Percentiles rank a stretch among this genome's conserved stretches.
These are phyloP conservation scores for Carpinus fangiana DNA, from an alignment of 306 rosid species.

Conservation along the genomic window DNA sequence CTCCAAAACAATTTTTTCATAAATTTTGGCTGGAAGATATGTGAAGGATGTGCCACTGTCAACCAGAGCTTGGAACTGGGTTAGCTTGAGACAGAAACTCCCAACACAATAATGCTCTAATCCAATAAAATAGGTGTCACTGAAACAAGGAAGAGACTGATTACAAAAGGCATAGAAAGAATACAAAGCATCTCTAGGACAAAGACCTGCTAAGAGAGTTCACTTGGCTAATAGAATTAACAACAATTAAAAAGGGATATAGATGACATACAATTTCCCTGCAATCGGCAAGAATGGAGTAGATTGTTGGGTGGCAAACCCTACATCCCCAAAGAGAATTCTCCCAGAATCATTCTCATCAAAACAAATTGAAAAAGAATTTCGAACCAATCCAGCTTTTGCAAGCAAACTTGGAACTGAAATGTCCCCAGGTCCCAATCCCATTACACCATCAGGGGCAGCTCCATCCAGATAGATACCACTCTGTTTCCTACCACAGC, in stretches of 20 bases:
- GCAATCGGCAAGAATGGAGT: constrained; percentile 47
- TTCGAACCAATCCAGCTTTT: constrained; percentile 50
- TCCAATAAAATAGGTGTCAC: constrained; percentile 43
- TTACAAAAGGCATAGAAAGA: constrained; percentile 18
- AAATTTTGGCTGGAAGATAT: constrained; percentile 49
- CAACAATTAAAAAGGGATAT: not conserved
- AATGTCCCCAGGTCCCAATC: constrained; percentile 64
- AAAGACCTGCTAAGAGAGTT: not conserved
- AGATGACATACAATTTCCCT: constrained; percentile 46
- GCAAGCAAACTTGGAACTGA: constrained; percentile 69
- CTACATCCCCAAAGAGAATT: constrained; percentile 64
- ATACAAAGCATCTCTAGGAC: constrained; percentile 19
- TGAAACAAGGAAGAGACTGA: constrained; percentile 34
- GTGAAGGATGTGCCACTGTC: constrained; percentile 67
- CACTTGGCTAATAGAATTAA: constrained; percentile 5
- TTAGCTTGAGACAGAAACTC: constrained; percentile 48
- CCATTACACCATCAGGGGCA: constrained; percentile 72
- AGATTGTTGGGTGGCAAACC: constrained; percentile 45
- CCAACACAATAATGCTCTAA: constrained; percentile 57
- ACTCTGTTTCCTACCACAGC: constrained; percentile 65
- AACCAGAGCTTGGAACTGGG: constrained; percentile 43
- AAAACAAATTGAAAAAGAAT: constrained; percentile 61
- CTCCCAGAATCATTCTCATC: constrained; percentile 58
- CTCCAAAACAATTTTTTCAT: constrained; percentile 45
- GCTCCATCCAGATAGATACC: constrained; percentile 62